These are phyloP conservation scores for Rhazya stricta DNA, from an alignment of 257 asterid species.

Conservation along the genomic window DNA sequence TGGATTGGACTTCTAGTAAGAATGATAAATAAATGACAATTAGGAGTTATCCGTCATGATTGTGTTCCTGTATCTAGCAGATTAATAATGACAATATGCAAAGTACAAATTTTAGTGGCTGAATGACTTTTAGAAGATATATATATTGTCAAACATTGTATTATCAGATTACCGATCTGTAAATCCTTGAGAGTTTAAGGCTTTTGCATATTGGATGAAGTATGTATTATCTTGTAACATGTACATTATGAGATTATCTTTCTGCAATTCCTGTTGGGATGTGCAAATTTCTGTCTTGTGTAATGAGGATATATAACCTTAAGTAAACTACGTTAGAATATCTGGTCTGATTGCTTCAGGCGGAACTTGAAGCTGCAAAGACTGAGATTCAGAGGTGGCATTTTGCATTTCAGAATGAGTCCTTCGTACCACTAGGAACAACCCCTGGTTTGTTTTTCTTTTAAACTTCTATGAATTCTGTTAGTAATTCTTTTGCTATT, in stretches of 20 bases:
- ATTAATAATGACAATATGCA: neutral
- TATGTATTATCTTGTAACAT: neutral
- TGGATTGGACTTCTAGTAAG: too few relatives aligned
- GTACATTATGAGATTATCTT: neutral
- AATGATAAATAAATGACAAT: too few relatives aligned
- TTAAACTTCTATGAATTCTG: neutral
- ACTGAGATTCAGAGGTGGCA: conserved; percentile 92
- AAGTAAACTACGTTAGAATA: conserved; percentile 57
- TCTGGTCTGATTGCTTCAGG: conserved; percentile 48
- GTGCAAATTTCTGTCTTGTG: conserved; percentile 1
- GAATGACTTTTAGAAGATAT: neutral
- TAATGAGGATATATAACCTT: conserved; percentile 25
- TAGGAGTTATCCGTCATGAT: too few relatives aligned
- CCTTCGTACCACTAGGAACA: conserved; percentile 58
- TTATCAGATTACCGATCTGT: neutral
- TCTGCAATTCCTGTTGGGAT: neutral
- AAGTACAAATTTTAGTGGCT: neutral
- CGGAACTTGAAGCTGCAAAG: conserved; percentile 68
- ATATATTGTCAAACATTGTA: neutral
- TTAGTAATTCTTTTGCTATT: neutral
- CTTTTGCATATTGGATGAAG: neutral
- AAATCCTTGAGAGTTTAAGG: neutral
- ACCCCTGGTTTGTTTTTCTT: conserved; percentile 59
- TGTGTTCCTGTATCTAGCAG: neutral
- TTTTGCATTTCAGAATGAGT: conserved; percentile 72